A percentile compares a stretch with the other conserved stretches of the same genome.
Conservation (phyloP, 148 eudicot species). For the Rhododendron mucronatum region DNA sequence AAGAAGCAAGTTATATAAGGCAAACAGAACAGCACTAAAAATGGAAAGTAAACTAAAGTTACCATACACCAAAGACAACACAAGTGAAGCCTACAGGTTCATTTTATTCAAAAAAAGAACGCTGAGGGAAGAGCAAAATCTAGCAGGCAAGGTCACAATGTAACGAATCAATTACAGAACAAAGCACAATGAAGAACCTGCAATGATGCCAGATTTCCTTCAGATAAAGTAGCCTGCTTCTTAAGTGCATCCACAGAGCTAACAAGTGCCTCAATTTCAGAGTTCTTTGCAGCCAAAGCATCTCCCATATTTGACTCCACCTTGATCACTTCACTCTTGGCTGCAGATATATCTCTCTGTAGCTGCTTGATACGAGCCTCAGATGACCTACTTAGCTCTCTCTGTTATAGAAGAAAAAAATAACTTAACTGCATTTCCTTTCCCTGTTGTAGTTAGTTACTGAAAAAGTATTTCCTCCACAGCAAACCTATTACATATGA, state of each 20-base stretch:
- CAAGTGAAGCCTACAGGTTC: neutral
- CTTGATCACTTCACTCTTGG: conserved; percentile 66
- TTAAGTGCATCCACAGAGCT: conserved; percentile 76
- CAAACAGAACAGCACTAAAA: neutral
- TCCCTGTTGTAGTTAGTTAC: neutral
- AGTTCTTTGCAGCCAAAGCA: conserved; percentile 90
- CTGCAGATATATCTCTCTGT: conserved; percentile 64
- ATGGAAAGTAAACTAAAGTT: neutral
- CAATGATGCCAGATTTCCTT: conserved; percentile 91
- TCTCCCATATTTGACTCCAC: conserved; percentile 84
- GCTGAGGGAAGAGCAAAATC: neutral
- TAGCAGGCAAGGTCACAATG: neutral
- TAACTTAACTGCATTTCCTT: neutral
- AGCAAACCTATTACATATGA: neutral
- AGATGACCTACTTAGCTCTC: conserved; percentile 83
- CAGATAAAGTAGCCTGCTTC: conserved; percentile 92
- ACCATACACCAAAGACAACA: neutral
- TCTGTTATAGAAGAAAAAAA: conserved; percentile 34
- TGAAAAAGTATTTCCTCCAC: neutral
- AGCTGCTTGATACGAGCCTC: conserved; percentile 80
- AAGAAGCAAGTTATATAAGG: neutral
- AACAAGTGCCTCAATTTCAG: conserved; percentile 88
- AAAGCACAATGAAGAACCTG: conserved; percentile 45
- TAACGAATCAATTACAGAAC: neutral
- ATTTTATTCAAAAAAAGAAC: neutral